These are phyloP conservation scores for Russula sp. DNA, from an alignment of 768 basidiomycete species.

Conservation along the genomic window DNA sequence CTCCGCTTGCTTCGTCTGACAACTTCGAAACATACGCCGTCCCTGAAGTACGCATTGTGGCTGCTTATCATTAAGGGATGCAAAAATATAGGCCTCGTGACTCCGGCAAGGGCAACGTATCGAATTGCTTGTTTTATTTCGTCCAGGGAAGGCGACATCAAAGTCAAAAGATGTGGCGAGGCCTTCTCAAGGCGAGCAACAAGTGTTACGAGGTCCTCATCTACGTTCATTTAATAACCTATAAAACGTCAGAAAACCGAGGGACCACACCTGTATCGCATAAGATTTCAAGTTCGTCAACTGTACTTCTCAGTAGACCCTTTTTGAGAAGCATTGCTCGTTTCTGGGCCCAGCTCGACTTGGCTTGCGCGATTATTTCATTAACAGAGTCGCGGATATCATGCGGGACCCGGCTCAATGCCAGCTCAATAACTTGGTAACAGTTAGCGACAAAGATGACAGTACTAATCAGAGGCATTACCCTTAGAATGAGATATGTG, in stretches of 20 bases:
- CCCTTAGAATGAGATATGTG: constrained; percentile 76
- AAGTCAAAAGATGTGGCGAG: constrained; percentile 49
- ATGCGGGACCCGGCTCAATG: constrained; percentile 58
- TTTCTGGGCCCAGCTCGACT: constrained; percentile 65
- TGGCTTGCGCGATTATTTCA: constrained; percentile 63
- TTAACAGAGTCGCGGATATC: constrained; percentile 54
- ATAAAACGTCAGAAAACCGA: background rate
- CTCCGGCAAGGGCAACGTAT: constrained; percentile 58
- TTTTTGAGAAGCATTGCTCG: constrained; percentile 66
- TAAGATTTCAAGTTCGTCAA: constrained; percentile 73
- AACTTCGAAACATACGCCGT: constrained; percentile 75
- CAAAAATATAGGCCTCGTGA: constrained; percentile 60
- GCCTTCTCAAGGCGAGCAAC: constrained; percentile 56
- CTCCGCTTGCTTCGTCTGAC: constrained; percentile 60
- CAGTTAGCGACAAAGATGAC: constrained; percentile 15
- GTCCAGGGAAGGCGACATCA: constrained; percentile 51
- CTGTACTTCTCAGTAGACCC: constrained; percentile 59
- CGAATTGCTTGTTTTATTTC: constrained; percentile 64
- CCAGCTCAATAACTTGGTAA: constrained; percentile 58
- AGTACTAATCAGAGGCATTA: constrained; percentile 39
- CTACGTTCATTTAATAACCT: constrained; percentile 36
- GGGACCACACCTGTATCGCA: constrained; percentile 52
- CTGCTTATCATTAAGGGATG: constrained; percentile 71
- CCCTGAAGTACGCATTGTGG: constrained; percentile 63
- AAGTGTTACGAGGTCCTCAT: constrained; percentile 60